phyloP scores from a whole-genome alignment of 2,329 filamentous ascomycete genomes.

The Microsporum audouinii region DNA sequence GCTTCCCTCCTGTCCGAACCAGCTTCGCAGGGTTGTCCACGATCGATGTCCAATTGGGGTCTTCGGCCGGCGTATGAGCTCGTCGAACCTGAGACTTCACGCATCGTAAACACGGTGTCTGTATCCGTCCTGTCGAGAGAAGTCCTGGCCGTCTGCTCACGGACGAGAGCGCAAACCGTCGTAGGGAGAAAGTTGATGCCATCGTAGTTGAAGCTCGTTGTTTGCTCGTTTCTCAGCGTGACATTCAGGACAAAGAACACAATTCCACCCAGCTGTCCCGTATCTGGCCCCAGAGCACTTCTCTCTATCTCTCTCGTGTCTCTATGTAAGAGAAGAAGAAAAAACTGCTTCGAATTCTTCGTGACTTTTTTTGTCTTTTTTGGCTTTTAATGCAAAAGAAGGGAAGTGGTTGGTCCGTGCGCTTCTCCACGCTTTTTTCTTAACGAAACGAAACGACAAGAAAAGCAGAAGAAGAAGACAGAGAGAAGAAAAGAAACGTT shows the following conservation, averaged over 20 bases:
- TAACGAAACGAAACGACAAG: background rate
- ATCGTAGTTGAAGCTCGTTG: background rate
- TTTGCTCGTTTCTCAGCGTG: background rate
- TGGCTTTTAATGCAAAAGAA: background rate
- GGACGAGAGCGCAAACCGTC: background rate
- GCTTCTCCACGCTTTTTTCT: background rate
- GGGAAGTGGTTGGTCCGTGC: background rate
- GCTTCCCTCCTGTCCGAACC: slow-evolving; percentile 60
- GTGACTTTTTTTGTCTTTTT: background rate
- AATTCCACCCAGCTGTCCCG: background rate
- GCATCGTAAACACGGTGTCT: slow-evolving; percentile 28
- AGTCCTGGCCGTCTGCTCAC: background rate
- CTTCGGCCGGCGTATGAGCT: slow-evolving; percentile 48
- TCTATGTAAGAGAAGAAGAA: background rate
- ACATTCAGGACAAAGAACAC: background rate
- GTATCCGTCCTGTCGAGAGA: slow-evolving; percentile 8
- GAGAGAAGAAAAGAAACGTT: background rate
- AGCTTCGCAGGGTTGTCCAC: slow-evolving; percentile 75
- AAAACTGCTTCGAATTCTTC: background rate
- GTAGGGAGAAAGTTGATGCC: background rate
- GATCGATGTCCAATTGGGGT: slow-evolving; percentile 70
- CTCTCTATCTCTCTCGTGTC: background rate
- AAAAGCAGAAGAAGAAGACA: background rate
- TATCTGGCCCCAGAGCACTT: background rate
- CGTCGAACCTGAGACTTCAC: slow-evolving; percentile 29